Base-by-base conservation (phyloP, 169 alveolate species). In the Neospora caninum region DNA sequence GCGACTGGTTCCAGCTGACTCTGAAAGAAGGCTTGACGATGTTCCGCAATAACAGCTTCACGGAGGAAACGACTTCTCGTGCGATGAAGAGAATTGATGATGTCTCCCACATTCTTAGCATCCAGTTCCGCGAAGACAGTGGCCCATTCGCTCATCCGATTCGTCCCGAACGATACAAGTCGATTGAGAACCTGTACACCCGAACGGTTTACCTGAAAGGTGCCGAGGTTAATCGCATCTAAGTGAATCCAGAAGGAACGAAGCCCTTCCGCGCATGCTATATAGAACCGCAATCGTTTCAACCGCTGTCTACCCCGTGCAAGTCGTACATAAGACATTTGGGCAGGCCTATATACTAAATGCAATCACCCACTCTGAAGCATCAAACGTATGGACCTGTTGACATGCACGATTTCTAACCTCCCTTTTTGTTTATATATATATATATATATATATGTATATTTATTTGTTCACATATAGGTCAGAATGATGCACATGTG, bases 91-190 rank as follows among this genome's bases (percentile, higher is more conserved):
- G 98, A 39, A 96, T 98, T 49, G 97, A 95, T n/a, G 98, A 98
- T 67, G 98, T 98, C 43, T 97, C 96, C 67, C 88, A 94, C 78
- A 88, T 98, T 88, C 93, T 96, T 88, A 95, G 97, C 39, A 96
- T 94, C 53, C 99, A 98, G 95, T 98, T 98, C 94, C 88, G 97
- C 54, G 99, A 98, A 92, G 99, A 98, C 93, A 88, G 98, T 7
- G 98, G 99, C 20, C 99, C 99, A 6, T 88, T 98, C 96, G 97
- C 99, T 42, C 99, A 98, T 92, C 99, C 99, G 45, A 98, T 98
- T 54, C 96, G 99, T 39, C 99, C 99, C 0, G 99, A 98, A 88
- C 94, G 97, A 34, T 98, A 98, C 95, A 96, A 96, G 10, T 96
- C 98, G 64, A 97, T 98, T 94, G 98, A 98, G 93, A 98, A 98